phyloP scores from a whole-genome alignment of 2,329 filamentous ascomycete species.

The Nigrospora oryzae region DNA sequence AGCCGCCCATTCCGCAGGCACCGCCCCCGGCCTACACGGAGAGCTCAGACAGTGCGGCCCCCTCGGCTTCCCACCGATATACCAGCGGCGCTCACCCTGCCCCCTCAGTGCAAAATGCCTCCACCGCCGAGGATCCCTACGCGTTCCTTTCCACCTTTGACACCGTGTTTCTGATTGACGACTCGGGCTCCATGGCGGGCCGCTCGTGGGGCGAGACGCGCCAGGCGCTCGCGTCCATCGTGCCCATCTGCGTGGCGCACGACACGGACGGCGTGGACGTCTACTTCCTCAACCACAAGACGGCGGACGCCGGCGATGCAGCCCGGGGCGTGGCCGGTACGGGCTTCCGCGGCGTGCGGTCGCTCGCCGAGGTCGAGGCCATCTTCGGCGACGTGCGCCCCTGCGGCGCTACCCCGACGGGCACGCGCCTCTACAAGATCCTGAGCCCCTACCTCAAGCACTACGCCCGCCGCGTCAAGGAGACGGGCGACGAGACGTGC shows the following conservation, averaged over 20 bases:
- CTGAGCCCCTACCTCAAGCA: conserved; percentile 61
- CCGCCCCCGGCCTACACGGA: conserved; percentile 1
- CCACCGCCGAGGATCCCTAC: conserved; percentile 13
- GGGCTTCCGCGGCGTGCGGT: conserved; percentile 58
- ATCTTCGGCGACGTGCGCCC: conserved; percentile 67
- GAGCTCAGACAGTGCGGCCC: too few species aligned
- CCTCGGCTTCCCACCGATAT: neutral
- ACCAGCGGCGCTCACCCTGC: neutral
- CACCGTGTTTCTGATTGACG: conserved; percentile 85
- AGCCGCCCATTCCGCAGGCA: too few species aligned
- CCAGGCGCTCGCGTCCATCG: conserved; percentile 56
- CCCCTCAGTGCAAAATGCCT: neutral
- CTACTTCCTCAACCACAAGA: conserved; percentile 74
- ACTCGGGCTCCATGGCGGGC: conserved; percentile 80
- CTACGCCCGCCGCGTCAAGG: conserved; percentile 31
- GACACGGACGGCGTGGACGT: conserved; percentile 84
- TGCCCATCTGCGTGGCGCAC: conserved; percentile 71
- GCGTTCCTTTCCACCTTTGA: conserved; percentile 74
- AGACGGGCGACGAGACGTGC: conserved; percentile 24
- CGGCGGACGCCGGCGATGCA: conserved; percentile 23
- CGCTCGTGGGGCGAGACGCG: conserved; percentile 68
- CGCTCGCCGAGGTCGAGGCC: conserved; percentile 46
- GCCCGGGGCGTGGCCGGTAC: conserved; percentile 28
- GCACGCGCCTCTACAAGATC: conserved; percentile 61
- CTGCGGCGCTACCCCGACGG: conserved; percentile 63